Conservation (phyloP, 257 asterid species). For the Solanum dulcamara region DNA sequence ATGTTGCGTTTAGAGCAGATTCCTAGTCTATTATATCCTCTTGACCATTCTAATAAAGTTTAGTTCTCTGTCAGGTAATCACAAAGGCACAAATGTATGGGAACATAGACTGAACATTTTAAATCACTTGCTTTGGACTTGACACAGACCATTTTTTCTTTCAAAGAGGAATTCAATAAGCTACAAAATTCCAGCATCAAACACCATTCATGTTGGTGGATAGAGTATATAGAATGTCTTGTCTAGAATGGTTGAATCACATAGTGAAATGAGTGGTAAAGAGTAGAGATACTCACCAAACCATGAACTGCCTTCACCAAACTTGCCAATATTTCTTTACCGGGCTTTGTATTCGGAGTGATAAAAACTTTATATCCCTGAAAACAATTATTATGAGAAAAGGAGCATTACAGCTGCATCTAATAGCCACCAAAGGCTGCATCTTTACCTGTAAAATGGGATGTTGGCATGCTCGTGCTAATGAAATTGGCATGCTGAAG, state of each 20-base stretch:
- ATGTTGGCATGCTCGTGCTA: conserved; percentile 60
- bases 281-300: conserved; percentile 39
- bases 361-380: conserved; percentile 77
- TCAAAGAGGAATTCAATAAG: neutral
- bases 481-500: conserved; percentile 76
- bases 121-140: neutral
- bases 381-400: conserved; percentile 16
- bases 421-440: neutral
- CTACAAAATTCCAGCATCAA: neutral
- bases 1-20: neutral
- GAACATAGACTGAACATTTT: neutral
- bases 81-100: neutral
- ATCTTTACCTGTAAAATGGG: conserved; percentile 68
- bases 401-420: neutral
- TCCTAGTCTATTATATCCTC: neutral
- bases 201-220: neutral
- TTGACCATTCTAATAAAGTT: neutral
- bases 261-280: neutral
- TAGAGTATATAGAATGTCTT: neutral
- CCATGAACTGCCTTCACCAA: conserved; percentile 89
- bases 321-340: conserved; percentile 59
- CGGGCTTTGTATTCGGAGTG: conserved; percentile 93
- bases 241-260: neutral
- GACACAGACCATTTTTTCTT: neutral
- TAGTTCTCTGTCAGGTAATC: neutral